A percentile compares a stretch with the other conserved stretches of the same genome.
Evolutionary conservation across 2,329 filamentous ascomycete genomes (phyloP).

Genomic region (Aspergillus pseudoviridinutans): DNA sequence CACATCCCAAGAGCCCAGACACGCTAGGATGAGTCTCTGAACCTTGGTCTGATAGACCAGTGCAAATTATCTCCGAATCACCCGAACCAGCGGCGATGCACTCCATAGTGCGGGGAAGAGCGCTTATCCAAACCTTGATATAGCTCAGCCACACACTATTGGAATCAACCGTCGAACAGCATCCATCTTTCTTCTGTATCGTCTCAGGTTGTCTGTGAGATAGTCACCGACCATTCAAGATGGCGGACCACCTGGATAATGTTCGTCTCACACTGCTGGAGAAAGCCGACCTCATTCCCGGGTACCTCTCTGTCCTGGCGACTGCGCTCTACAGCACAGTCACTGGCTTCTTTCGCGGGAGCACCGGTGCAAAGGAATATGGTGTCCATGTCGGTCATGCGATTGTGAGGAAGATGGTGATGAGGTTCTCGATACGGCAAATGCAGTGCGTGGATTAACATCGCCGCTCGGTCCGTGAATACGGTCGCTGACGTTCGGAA

Average conservation of each 20-base stretch:
- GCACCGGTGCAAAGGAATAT: slow-evolving; percentile 33
- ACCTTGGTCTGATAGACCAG: neutral
- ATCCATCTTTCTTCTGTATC: neutral
- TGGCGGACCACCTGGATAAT: slow-evolving; percentile 4
- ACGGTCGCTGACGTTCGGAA: neutral
- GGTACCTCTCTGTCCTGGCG: slow-evolving; percentile 22
- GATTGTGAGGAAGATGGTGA: slow-evolving; percentile 24
- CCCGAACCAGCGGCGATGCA: neutral
- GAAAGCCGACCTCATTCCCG: slow-evolving; percentile 29
- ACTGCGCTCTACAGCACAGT: slow-evolving; percentile 27
- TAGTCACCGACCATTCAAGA: neutral
- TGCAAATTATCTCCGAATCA: neutral
- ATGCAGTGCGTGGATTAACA: slow-evolving; percentile 26
- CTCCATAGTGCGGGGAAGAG: neutral
- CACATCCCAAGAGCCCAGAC: no score
- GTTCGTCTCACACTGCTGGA: slow-evolving; percentile 32
- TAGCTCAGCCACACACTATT: neutral
- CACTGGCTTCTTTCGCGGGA: slow-evolving; percentile 37
- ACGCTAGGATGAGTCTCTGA: neutral
- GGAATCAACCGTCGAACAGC: neutral
- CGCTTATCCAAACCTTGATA: neutral
- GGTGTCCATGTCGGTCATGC: slow-evolving; percentile 32
- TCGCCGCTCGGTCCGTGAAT: neutral
- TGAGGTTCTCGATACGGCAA: slow-evolving; percentile 25
- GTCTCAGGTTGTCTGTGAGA: neutral